Evolutionary conservation across 768 basidiomycete species (phyloP), one percentile per base, ranked within the genome.

Genomic region (Naganishia vaughanmartiniae): DNA sequence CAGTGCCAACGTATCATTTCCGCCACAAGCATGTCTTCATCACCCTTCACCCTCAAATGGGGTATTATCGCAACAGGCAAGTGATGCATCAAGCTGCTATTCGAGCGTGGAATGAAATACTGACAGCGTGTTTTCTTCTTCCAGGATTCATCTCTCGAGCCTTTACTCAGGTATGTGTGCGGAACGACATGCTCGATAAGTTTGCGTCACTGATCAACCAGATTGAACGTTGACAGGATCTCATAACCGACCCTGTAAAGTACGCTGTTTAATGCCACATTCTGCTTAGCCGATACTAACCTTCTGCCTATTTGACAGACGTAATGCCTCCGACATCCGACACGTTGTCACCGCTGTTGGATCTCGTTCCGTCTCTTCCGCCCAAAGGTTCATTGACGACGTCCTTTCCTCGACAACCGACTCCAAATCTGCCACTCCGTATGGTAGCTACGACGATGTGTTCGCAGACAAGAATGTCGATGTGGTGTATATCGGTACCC

Each of bases 401-500:
- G 76, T 86, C 56, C 85, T 85, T 39, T 81, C 81, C 1, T 65
- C 70, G 36, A 53, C 46, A 14, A 30, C 34, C 15, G 63, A 65
- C 12, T 54, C 77, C 74, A 79, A 83, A 48, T 79, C 81, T 33
- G 86, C 88, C 77, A 89, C 87, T 77, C 86, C 87, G 9, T 90
- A 88, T 72, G 90, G 90, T 19, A 84, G 84, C 42, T 93, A 94
- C 76, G 85, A 86, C 58, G 87, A 88, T 67, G 87, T 93, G 0
- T 92, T 87, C 74, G 84, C 85, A 12, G 88, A 92, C 77, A 83
- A 84, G 89, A 83, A 89, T 69, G 88, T 93, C 31, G 87, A 91
- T 74, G 89, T 84, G 0, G 83, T 93, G 67, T 92, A 92, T 81
- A 87, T 92, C 65, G 90, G 90, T 10, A 92, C 92, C 2, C 93